Evolutionary conservation across 805 yeast species (phyloP).

Genomic region (Nakazawaea ambrosiae): DNA sequence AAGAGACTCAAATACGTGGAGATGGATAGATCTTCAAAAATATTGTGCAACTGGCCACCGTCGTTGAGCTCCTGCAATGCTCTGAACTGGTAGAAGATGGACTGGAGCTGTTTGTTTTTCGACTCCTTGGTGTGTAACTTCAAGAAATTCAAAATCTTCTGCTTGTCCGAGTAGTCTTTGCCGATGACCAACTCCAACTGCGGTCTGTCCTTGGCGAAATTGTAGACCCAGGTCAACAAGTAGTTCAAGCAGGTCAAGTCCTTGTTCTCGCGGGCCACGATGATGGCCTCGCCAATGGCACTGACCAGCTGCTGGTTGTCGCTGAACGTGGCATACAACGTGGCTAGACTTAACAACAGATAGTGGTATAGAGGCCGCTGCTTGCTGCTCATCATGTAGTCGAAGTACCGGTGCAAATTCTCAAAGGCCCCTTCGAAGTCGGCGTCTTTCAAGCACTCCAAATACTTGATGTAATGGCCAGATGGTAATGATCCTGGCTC

Average conservation of each 20-base stretch:
- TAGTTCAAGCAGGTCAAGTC: constrained; percentile 69
- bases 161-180: constrained; percentile 46
- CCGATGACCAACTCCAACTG: constrained; percentile 31
- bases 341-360: constrained; percentile 66
- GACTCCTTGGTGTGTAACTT: constrained; percentile 46
- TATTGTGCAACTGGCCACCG: constrained; percentile 37
- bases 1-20: constrained; percentile 49
- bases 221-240: constrained; percentile 66
- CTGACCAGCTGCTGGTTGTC: constrained; percentile 63
- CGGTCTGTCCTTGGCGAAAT: constrained; percentile 65
- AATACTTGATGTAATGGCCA: constrained; percentile 49
- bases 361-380: constrained; percentile 66
- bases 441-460: constrained; percentile 48
- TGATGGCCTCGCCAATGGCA: constrained; percentile 80
- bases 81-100: constrained; percentile 63
- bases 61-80: constrained; percentile 46
- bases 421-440: constrained; percentile 59
- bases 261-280: constrained; percentile 80
- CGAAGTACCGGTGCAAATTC: constrained; percentile 56
- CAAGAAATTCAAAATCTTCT: constrained; percentile 59
- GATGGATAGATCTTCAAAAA: constrained; percentile 51
- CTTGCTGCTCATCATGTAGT: constrained; percentile 65
- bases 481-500: constrained; percentile 37
- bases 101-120: constrained; percentile 37
- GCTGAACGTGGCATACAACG: constrained; percentile 63